Evolutionary conservation across 495 filamentous ascomycete genomes (phyloP), one percentile per base, ranked within the genome.

Genomic region (Podospora australis): DNA sequence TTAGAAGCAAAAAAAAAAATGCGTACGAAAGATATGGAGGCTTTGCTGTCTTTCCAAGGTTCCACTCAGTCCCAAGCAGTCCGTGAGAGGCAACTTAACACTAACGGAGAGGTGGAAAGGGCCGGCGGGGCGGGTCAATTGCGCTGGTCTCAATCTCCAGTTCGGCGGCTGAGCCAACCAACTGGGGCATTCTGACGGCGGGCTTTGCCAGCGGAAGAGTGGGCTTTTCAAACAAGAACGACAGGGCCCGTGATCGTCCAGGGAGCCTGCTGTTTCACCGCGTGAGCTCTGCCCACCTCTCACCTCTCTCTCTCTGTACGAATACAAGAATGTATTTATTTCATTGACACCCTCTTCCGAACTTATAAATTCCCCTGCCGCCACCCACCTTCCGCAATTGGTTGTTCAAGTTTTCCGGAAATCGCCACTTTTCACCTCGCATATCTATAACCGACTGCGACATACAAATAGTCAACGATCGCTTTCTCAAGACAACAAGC

Each of bases 241-340:
- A n/a, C 22, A 16, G 22, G 39, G 45, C 56, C 56, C 46, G 52
- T 58, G 56, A 55, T 50, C 45, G 52, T 35, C 53, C 46, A 22
- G 46, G 23, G 9, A 14, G 47, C 17, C 35, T 50, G 29, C 30
- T 43, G 44, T 56, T 52, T 46, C 49, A 49, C 49, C 36, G 41
- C 20, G 39, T 24, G 22, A 11, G 21, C 23, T 46, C 26, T 43
- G 24, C n/a, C n/a, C n/a, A n/a, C n/a, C n/a, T n/a, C n/a, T n/a
- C n/a, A n/a, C n/a, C n/a, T n/a, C n/a, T n/a, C n/a, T n/a, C n/a
- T n/a, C n/a, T n/a, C n/a, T n/a, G n/a, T n/a, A n/a, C n/a, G n/a
- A n/a, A n/a, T n/a, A n/a, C n/a, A n/a, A n/a, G n/a, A n/a, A n/a
- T n/a, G 6, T 13, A 30, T 30, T 30, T 13, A 30, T n/a, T n/a